phyloP scores from a whole-genome alignment of 306 rosid species.

The Malus fusca region DNA sequence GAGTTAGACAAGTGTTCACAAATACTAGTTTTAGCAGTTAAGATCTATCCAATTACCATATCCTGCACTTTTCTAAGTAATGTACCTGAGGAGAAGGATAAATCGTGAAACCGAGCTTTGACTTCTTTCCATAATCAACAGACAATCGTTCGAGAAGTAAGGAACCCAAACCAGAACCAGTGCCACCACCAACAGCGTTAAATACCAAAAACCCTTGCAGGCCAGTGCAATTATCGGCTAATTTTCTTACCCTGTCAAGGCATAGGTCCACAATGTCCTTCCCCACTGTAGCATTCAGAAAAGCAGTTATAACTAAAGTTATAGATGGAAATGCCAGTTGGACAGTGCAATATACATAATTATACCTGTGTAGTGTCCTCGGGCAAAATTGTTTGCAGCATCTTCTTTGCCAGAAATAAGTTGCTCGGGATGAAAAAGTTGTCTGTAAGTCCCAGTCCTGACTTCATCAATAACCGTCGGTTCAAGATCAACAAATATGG shows the following conservation, averaged over 20 bases:
- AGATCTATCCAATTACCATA: background rate
- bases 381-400: slow-evolving; percentile 71
- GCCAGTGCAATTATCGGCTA: slow-evolving; percentile 71
- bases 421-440: slow-evolving; percentile 70
- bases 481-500: slow-evolving; percentile 66
- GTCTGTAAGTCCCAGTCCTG: slow-evolving; percentile 49
- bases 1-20: background rate
- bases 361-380: slow-evolving; percentile 68
- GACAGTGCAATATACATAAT: slow-evolving; percentile 6
- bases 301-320: background rate
- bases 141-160: slow-evolving; percentile 64
- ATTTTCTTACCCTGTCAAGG: slow-evolving; percentile 53
- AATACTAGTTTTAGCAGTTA: background rate
- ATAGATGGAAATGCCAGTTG: background rate
- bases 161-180: slow-evolving; percentile 78
- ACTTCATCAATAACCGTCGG: slow-evolving; percentile 68
- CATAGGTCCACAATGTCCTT: slow-evolving; percentile 56
- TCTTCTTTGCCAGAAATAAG: slow-evolving; percentile 74
- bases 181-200: slow-evolving; percentile 80
- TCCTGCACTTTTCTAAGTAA: background rate
- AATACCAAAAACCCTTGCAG: slow-evolving; percentile 72
- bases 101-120: slow-evolving; percentile 66
- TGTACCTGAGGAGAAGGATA: slow-evolving; percentile 79
- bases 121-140: slow-evolving; percentile 62
- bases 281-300: slow-evolving; percentile 50